Percentiles rank a stretch among this genome's conserved stretches.
Conservation (phyloP, 176 grass and related monocot genomes). For the Musa itinerans region DNA sequence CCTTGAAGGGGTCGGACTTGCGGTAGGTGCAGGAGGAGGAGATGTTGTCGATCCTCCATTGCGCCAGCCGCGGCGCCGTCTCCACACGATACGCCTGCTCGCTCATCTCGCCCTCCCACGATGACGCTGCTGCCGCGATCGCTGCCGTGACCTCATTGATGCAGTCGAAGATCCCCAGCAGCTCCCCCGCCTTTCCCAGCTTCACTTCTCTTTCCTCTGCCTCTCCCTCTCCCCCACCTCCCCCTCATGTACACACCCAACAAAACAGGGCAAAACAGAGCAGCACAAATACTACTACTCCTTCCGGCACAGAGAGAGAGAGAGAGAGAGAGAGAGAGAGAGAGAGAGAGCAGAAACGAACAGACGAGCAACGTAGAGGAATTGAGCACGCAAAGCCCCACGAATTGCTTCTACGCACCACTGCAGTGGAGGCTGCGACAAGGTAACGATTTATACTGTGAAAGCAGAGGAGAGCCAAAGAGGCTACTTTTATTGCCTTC, state of each 20-base stretch:
- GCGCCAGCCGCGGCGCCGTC: constrained; percentile 70
- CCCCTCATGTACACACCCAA: constrained; percentile 3
- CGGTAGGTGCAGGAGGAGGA: constrained; percentile 65
- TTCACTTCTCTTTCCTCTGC: constrained; percentile 25
- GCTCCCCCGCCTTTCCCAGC: constrained; percentile 67
- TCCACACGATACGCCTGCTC: constrained; percentile 58
- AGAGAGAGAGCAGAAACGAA: background rate
- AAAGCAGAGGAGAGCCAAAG: background rate
- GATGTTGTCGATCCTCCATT: constrained; percentile 80
- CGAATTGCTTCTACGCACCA: constrained; percentile 47
- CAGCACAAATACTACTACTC: constrained; percentile 1
- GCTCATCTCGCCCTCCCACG: constrained; percentile 37
- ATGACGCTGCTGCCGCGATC: constrained; percentile 38
- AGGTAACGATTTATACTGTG: background rate
- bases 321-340: too few relatives aligned
- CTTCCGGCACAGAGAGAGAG: background rate
- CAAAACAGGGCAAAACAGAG: background rate
- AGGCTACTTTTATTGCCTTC: constrained; percentile 26
- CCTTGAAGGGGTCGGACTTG: constrained; percentile 81
- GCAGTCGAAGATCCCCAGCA: constrained; percentile 77
- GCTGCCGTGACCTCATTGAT: constrained; percentile 94
- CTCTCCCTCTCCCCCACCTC: constrained; percentile 35
- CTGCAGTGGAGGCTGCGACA: background rate
- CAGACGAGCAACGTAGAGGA: background rate
- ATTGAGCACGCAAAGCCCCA: constrained; percentile 44